phyloP scores from a whole-genome alignment of 441 rosid species.

The Pelargonium citronellum region DNA sequence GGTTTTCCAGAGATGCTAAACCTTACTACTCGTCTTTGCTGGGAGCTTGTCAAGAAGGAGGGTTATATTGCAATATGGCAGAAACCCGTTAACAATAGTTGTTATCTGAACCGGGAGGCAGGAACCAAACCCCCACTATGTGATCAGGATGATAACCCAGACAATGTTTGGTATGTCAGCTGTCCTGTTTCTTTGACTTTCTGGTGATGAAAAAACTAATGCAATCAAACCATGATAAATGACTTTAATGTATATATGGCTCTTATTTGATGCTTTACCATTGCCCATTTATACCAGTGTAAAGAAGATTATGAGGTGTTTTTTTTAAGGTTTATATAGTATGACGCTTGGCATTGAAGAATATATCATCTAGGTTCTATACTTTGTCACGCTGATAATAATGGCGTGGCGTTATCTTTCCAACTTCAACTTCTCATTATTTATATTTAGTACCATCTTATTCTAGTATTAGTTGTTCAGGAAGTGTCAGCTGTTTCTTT shows the following conservation, averaged over 20 bases:
- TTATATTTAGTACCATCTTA: no score
- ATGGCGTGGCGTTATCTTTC: not conserved
- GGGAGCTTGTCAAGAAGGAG: slow-evolving; percentile 91
- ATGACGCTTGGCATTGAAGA: not conserved
- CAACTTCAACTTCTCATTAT: not conserved
- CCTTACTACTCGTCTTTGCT: slow-evolving; percentile 83
- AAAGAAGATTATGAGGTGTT: not conserved
- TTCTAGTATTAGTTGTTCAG: not conserved
- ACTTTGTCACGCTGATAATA: not conserved
- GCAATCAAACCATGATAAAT: no score
- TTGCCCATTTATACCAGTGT: not conserved
- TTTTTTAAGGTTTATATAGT: not conserved
- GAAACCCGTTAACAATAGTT: slow-evolving; percentile 73
- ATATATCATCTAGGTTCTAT: not conserved
- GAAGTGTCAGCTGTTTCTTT: not conserved
- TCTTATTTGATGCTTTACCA: not conserved
- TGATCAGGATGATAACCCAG: slow-evolving; percentile 76
- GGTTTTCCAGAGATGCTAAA: slow-evolving; percentile 72
- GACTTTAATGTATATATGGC: not conserved
- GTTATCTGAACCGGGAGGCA: slow-evolving; percentile 69
- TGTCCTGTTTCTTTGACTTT: not conserved
- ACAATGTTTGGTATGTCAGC: slow-evolving; percentile 68
- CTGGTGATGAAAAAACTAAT: not conserved
- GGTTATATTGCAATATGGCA: slow-evolving; percentile 95
- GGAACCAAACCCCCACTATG: slow-evolving; percentile 72